Evolutionary conservation across 495 filamentous ascomycete genomes (phyloP).

Genomic region (Penicillium tannophilum): DNA sequence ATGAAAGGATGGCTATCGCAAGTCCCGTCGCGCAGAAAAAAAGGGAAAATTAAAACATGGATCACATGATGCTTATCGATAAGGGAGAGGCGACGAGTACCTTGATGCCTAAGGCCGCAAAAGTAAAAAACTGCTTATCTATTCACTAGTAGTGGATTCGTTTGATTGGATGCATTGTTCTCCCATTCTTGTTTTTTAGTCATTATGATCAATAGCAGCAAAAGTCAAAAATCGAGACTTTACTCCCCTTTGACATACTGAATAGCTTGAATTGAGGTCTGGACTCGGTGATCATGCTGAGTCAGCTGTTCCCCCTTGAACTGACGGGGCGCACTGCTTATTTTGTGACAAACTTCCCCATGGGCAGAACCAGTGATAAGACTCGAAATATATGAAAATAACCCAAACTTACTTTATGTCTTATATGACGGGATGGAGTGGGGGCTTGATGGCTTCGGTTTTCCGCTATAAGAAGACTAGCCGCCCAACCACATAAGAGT

Average conservation of each 20-base stretch:
- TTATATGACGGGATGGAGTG: background rate
- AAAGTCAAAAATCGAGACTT: background rate
- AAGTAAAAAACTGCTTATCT: too few species aligned
- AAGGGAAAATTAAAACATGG: constrained; percentile 20
- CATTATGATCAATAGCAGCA: too few species aligned
- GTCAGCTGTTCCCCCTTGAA: background rate
- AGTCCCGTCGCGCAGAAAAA: constrained; percentile 12
- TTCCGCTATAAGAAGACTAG: background rate
- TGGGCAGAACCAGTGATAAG: background rate
- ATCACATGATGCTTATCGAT: constrained; percentile 34
- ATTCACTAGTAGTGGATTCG: background rate
- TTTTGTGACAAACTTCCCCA: background rate
- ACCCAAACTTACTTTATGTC: too few species aligned
- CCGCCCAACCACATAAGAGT: background rate
- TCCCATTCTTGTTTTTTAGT: too few species aligned
- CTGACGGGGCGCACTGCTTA: background rate
- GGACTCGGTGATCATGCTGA: background rate
- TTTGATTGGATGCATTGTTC: background rate
- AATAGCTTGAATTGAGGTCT: background rate
- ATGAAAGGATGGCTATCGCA: constrained; percentile 2
- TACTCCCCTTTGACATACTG: background rate
- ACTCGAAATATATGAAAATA: too few species aligned
- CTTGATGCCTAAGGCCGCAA: constrained; percentile 10
- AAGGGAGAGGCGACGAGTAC: constrained; percentile 5
- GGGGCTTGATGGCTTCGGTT: background rate